Base-by-base conservation (phyloP, 495 filamentous ascomycete genomes). In the Articulospora tetracladia region DNA sequence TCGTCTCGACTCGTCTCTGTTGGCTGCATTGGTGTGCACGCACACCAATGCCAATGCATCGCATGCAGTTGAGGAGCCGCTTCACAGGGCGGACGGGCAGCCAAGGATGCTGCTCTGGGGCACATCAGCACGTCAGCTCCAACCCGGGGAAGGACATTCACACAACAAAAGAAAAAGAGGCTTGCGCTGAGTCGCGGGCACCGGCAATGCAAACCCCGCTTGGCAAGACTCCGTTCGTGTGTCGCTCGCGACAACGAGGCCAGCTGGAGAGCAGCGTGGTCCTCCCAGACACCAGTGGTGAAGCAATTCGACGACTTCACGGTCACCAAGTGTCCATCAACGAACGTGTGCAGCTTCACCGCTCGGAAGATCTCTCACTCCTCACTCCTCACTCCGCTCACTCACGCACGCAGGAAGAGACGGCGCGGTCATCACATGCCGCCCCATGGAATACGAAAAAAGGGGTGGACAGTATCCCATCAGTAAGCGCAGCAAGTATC, bases 401-500 rank as follows among this genome's bases (percentile, higher is more conserved):
- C n/a, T n/a, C n/a, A n/a, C n/a, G n/a, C n/a, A n/a, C n/a, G n/a
- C n/a, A n/a, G n/a, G n/a, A n/a, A n/a, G n/a, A n/a, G n/a, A n/a
- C n/a, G n/a, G n/a, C n/a, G n/a, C n/a, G 30, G 39, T 17, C 39
- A 44, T 44, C 39, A 44, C 39, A 44, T 44, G 39, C n/a, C 15
- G 39, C 39, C 3, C 10, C 10, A 44, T 11, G 17, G 15, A 44
- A 44, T 44, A 7, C 8, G 17, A 44, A 19, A 34, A 44, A 44
- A n/a, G 8, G 8, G 39, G 39, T 44, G 3, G 8, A 7, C 8
- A 44, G 39, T 44, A 44, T n/a, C 46, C 26, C 50, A 53, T 13
- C 50, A 27, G 20, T 56, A 56, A 15, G 32, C 53, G 53, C 53
- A 4, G 36, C 32, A 56, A 56, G 22, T 22, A 41, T 34, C 44